Conservation (phyloP, 1,139 yeast species). For the Saccharomyces hybrid region DNA sequence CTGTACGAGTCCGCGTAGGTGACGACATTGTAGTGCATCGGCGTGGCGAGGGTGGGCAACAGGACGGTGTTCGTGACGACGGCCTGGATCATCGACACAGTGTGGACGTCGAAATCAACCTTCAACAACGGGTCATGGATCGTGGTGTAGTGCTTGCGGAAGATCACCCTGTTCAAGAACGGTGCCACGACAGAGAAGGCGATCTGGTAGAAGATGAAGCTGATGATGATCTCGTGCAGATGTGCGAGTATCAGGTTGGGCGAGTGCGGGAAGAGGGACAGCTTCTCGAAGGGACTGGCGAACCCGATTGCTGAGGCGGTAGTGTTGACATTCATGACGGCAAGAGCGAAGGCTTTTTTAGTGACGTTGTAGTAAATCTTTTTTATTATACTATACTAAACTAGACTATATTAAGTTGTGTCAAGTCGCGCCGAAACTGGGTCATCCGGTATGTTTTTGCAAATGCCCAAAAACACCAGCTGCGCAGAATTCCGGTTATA, state of each 20-base stretch:
- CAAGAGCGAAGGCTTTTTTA: background rate
- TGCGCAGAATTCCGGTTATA: background rate
- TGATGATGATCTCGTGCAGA: conserved; percentile 44
- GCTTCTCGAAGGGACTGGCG: background rate
- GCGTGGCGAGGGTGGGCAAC: conserved; percentile 23
- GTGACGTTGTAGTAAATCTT: background rate
- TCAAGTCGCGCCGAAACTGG: background rate
- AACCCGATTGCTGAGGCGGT: background rate
- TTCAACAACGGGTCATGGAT: conserved; percentile 40
- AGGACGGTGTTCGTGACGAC: conserved; percentile 48
- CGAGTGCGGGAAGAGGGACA: background rate
- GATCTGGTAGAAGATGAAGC: conserved; percentile 41
- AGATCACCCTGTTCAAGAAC: conserved; percentile 38
- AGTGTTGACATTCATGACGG: background rate
- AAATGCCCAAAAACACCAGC: background rate
- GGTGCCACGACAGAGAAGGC: conserved; percentile 39
- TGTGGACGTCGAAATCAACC: conserved; percentile 75
- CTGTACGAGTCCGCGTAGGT: conserved; percentile 62
- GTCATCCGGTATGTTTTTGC: background rate
- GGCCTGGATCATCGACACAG: conserved; percentile 76
- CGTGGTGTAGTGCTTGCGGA: conserved; percentile 44
- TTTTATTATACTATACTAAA: background rate
- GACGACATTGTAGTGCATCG: conserved; percentile 20
- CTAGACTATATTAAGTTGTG: background rate
- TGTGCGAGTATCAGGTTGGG: conserved; percentile 34